Percentiles rank a stretch among this genome's conserved stretches.
phyloP scores from a whole-genome alignment of 106 monocot genomes.

The Acanthochlamys bracteata region DNA sequence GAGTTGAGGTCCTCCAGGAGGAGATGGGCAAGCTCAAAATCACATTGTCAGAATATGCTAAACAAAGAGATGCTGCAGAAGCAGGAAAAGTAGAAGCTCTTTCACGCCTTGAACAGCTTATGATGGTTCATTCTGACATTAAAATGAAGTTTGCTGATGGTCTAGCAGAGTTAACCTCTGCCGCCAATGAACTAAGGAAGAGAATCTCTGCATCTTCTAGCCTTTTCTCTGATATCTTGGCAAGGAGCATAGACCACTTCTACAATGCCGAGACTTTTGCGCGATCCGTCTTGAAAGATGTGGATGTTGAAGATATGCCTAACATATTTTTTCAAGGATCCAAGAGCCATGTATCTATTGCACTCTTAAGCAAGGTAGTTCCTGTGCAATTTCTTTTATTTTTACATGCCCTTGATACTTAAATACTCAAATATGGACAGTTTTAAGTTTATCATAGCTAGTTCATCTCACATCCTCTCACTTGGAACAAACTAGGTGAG shows the following conservation, averaged over 20 bases:
- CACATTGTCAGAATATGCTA: conserved; percentile 32
- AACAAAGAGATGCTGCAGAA: conserved; percentile 34
- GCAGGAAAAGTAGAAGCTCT: conserved; percentile 51
- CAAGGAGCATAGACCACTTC: conserved; percentile 33
- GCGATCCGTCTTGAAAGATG: conserved; percentile 32
- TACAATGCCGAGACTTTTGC: conserved; percentile 25
- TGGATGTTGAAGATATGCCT: conserved; percentile 19
- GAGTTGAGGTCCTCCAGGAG: conserved; percentile 73
- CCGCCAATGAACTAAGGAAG: conserved; percentile 41
- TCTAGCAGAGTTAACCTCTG: conserved; percentile 40
- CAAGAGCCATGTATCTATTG: conserved; percentile 10
- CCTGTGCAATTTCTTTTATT: background rate
- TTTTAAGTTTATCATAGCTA: no score
- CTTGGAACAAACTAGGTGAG: no score
- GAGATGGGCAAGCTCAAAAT: conserved; percentile 43
- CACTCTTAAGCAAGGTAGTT: conserved; percentile 45
- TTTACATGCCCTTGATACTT: background rate
- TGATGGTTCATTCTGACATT: conserved; percentile 34
- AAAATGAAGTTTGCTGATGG: conserved; percentile 30
- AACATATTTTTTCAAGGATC: conserved; percentile 19
- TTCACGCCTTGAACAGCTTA: conserved; percentile 40
- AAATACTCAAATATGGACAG: background rate
- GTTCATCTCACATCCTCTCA: no score
- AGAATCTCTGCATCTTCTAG: conserved; percentile 26
- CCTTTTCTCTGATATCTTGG: conserved; percentile 27